These are phyloP conservation scores for Limnanthes douglasii DNA, from an alignment of 345 rosid genomes.

Conservation along the genomic window DNA sequence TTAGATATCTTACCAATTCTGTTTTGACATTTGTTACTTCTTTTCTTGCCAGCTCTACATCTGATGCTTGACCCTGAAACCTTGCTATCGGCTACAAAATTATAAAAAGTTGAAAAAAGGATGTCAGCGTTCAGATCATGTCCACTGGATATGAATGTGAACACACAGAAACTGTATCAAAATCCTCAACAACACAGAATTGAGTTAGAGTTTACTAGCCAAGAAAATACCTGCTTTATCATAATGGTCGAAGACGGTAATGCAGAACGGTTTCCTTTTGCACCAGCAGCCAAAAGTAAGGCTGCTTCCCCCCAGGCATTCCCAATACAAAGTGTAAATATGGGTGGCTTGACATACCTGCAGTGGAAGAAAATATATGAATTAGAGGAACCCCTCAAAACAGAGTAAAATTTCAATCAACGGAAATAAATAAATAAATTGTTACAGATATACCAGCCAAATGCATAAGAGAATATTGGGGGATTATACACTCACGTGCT, in stretches of 20 bases:
- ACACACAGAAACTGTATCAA: background rate
- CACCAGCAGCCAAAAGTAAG: slow-evolving; percentile 36
- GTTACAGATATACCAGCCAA: too few species aligned
- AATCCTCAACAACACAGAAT: background rate
- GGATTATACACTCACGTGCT: too few species aligned
- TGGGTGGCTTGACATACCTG: slow-evolving; percentile 79
- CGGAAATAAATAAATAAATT: too few species aligned
- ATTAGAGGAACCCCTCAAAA: background rate
- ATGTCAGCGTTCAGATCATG: slow-evolving; percentile 5
- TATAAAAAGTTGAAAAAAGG: slow-evolving; percentile 5
- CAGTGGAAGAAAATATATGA: slow-evolving; percentile 8
- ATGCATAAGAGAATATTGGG: too few species aligned
- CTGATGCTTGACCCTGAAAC: slow-evolving; percentile 94
- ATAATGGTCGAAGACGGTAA: slow-evolving; percentile 24
- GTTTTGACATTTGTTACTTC: slow-evolving; percentile 58
- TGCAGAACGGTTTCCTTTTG: slow-evolving; percentile 25
- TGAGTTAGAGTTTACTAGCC: background rate
- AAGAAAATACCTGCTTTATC: slow-evolving; percentile 22
- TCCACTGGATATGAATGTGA: background rate
- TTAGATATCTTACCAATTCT: slow-evolving; percentile 47
- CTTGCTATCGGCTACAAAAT: slow-evolving; percentile 73
- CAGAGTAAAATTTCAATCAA: too few species aligned
- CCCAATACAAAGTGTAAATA: slow-evolving; percentile 88
- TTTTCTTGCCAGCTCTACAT: slow-evolving; percentile 58
- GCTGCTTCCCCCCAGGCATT: slow-evolving; percentile 99